Percentiles rank a stretch among this genome's conserved stretches.
phyloP scores from a whole-genome alignment of 1,284 basidiomycete genomes.

The Rhodotorula sp. region DNA sequence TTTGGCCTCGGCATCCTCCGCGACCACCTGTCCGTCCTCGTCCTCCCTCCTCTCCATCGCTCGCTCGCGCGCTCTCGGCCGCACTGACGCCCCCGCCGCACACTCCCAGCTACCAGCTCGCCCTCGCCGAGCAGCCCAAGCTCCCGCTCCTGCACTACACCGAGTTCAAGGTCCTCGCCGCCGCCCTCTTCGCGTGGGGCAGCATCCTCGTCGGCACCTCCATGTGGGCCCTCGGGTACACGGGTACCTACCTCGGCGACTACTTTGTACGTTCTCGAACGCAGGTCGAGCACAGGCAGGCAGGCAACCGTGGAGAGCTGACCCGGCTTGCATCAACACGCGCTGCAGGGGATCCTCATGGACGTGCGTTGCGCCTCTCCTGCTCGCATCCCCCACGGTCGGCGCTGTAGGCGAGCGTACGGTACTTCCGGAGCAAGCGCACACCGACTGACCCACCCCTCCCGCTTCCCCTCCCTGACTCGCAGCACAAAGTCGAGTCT shows the following conservation, averaged over 20 bases:
- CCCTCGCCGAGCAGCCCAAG: slow-evolving; percentile 70
- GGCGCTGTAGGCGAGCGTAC: too few relatives aligned
- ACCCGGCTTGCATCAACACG: too few relatives aligned
- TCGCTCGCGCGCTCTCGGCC: background rate
- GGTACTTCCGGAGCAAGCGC: too few relatives aligned
- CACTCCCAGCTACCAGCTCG: slow-evolving; percentile 66
- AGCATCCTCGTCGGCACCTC: slow-evolving; percentile 82
- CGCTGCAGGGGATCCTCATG: slow-evolving; percentile 80
- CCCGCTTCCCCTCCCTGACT: background rate
- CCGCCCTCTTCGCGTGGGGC: slow-evolving; percentile 66
- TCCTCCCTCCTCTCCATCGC: slow-evolving; percentile 31
- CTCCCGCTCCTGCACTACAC: slow-evolving; percentile 58
- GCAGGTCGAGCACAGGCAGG: too few relatives aligned
- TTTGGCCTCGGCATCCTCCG: slow-evolving; percentile 82
- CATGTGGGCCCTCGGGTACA: slow-evolving; percentile 88
- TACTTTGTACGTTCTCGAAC: slow-evolving; percentile 64
- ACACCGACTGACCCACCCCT: background rate
- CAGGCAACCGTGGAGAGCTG: background rate
- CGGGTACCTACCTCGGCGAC: slow-evolving; percentile 70
- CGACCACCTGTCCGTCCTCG: slow-evolving; percentile 70
- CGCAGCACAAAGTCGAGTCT: slow-evolving; percentile 54
- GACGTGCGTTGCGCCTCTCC: slow-evolving; percentile 56
- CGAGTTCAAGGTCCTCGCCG: slow-evolving; percentile 64
- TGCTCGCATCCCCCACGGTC: too few relatives aligned
- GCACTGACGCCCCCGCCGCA: background rate